These are phyloP conservation scores for Selaginella moellendorffii DNA, from an alignment of 75 land plant species.

Conservation along the genomic window DNA sequence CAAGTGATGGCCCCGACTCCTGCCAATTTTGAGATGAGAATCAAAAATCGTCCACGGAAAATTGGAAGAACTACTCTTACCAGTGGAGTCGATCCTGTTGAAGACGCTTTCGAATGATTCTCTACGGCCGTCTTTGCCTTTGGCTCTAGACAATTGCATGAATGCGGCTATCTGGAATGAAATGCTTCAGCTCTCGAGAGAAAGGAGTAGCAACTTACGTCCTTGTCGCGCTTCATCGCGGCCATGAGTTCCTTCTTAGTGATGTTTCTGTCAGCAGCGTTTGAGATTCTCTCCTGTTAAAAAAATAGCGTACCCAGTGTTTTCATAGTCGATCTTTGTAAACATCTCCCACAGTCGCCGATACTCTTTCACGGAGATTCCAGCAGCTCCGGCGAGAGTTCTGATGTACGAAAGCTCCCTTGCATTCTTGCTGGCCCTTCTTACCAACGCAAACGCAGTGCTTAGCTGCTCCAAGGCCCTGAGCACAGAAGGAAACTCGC, in stretches of 20 bases:
- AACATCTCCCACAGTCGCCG: slow-evolving; percentile 24
- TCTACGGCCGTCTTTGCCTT: slow-evolving; percentile 26
- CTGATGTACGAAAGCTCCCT: slow-evolving; percentile 20
- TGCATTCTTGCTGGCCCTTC: slow-evolving; percentile 17
- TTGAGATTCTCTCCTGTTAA: no score
- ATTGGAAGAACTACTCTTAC: no score
- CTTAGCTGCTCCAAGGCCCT: slow-evolving; percentile 25
- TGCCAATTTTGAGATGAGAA: no score
- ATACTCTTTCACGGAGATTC: slow-evolving; percentile 23
- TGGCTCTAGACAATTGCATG: slow-evolving; percentile 32
- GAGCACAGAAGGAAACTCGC: not conserved
- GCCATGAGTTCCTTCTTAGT: slow-evolving; percentile 28
- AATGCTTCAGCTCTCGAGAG: no score
- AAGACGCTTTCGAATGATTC: slow-evolving; percentile 31
- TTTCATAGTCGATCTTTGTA: slow-evolving; percentile 17
- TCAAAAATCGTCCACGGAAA: no score
- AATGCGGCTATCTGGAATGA: slow-evolving; percentile 31
- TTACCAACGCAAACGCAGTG: slow-evolving; percentile 20
- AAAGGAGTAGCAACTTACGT: slow-evolving; percentile 10
- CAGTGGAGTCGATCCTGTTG: slow-evolving; percentile 26
- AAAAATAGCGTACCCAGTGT: slow-evolving; percentile 18
- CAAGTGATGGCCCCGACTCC: slow-evolving; percentile 28
- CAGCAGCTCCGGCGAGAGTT: slow-evolving; percentile 21
- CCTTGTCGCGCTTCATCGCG: slow-evolving; percentile 34
- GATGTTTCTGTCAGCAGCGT: slow-evolving; percentile 15